Base-by-base conservation (phyloP, 2,329 filamentous ascomycete species). In the Amphichorda felina region DNA sequence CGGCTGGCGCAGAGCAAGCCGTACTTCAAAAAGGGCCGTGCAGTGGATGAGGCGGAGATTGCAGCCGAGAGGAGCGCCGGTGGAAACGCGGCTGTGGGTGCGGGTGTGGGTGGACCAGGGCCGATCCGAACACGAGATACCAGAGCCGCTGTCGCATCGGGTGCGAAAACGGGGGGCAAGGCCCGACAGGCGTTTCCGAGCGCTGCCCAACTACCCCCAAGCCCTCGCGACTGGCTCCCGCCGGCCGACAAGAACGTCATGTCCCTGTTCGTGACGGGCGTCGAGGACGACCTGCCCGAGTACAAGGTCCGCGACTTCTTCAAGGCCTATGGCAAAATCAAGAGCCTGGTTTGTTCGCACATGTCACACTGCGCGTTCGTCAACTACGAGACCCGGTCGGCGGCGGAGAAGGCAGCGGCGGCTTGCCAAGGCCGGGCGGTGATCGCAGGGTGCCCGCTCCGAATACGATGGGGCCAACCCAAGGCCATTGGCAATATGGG, bases 301-400 rank as follows among this genome's bases (percentile, higher is more conserved):
- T 79, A 88, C 59, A 87, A 88, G 49, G 68, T 98, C 18, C 82
- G 91, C 33, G 81, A 86, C 3, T 91, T 93, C 57, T 98, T 98
- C 64, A 77, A 85, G 41, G 73, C 75, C 14, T 87, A 88, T 49
- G 91, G 91, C 43, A 85, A 89, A 51, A 79, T 98, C 40, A 84
- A 91, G 49, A 95, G 87, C 18, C 64, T 98, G 13, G 81, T 98
- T 26, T 96, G 91, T 59, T 95, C 88, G 6, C 91, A 98, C 61
- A 87, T 94, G 64, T 89, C 89, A 13, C 91, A 96, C 53, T 96
- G 88, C 56, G 91, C 91, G 2, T 98, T 96, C 53, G 69, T 98
- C 60, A 98, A 98, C 61, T 98, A 86, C 55, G 78, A 87, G 46
- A 84, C 81, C 3, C 74, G 91, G 38, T 77, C 85, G 41, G 81